Evolutionary conservation across 169 alveolate species (phyloP), one percentile per base, ranked within the genome.

Genomic region (Cryptosporidium canis): DNA sequence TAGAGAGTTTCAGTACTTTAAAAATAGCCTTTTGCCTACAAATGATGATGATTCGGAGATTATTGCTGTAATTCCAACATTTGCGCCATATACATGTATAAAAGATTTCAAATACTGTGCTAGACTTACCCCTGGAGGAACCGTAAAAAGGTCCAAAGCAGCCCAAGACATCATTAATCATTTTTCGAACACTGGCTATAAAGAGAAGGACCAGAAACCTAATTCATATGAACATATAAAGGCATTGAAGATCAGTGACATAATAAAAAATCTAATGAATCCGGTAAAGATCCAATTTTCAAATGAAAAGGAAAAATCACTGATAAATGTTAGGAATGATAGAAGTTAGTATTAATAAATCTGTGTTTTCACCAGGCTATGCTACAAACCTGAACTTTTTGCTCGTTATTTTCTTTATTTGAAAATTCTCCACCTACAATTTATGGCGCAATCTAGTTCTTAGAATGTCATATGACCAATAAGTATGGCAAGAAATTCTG

Each of bases 401-500:
- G 12, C 35, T 14, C n/a, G 35, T 14, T 31, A 3, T 5, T 47
- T 47, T 47, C 58, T 12, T 58, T 6, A 18, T 58, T 58, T 29
- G 27, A 58, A 0, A 21, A 8, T 7, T 2, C 18, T 56, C 9
- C n/a, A 14, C 14, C 1, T 24, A 3, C 4, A 9, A 63, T 65
- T 47, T 1, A 44, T 27, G 58, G 37, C 41, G 83, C 21, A 51
- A 7, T 18, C 33, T 27, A 35, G 21, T 64, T 31, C 11, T 31
- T n/a, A 66, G 21, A 48, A 29, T 16, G 29, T n/a, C 44, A 48
- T 33, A 67, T 24, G 3, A 70, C 9, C 27, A 1, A 7, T 31
- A 35, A 90, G 0, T 6, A 92, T 92, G 94, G 94, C 94, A 58
- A 67, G 94, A 14, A 92, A 92, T 66, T 68, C 94, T 0, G 94